Evolutionary conservation across 257 asterid genomes (phyloP), one percentile per base, ranked within the genome.

Genomic region (Solanum paucissectum): DNA sequence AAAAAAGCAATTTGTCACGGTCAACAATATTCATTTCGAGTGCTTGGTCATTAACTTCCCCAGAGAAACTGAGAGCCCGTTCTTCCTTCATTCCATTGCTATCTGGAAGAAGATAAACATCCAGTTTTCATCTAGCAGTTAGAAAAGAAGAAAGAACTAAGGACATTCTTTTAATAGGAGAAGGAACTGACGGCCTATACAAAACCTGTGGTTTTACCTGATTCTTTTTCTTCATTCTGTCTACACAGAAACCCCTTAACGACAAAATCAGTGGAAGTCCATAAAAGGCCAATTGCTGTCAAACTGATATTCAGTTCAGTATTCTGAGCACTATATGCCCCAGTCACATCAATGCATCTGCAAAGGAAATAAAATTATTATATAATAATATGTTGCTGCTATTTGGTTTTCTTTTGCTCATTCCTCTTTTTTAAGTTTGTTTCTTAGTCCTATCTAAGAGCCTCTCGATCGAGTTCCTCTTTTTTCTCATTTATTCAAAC

Each of bases 291-390:
- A 69, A 95, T 90, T 86, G 99, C 98, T 90, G 99, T 97, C 92
- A 97, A 93, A 87, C 99, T 97, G 91, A 97, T 97, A 90, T 97
- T 97, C 91, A 97, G 89, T 87, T 95, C 99, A 44, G 98, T 95
- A 92, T 92, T 92, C 92, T 97, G 99, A 87, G 95, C 93, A 92
- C 99, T 91, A 93, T 93, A 97, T 73, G 99, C 97, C 90, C 99
- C 99, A 85, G 98, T 92, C 64, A 97, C 99, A 91, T 93, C 97
- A 92, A 97, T 94, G 91, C 99, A 97, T 90, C 99, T 97, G 93
- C 89, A 91, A 90, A 91, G 91, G 72, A 55, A 84, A 81, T 27
- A 81, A 44, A 5, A 81, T 29, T 81, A 79, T 14, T 79, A 44
- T 14, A 79, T 42, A 46, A 29, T 46, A 5, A 29, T 42, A 29